These are phyloP conservation scores for Leccinum rimulosum DNA, from an alignment of 768 basidiomycete species.

Conservation along the genomic window DNA sequence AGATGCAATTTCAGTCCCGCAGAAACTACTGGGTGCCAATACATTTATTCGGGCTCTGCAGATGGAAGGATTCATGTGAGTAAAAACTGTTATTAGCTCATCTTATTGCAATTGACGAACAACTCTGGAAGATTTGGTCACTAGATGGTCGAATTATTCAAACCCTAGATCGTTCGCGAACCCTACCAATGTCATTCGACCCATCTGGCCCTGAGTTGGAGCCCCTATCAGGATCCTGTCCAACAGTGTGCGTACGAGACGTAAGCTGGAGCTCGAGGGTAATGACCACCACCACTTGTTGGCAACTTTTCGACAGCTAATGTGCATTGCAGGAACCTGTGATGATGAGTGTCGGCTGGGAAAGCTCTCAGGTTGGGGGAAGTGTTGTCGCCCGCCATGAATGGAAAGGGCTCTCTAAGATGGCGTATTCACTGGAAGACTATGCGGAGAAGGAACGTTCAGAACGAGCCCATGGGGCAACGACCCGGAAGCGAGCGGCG, in stretches of 20 bases:
- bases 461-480: slow-evolving; percentile 32
- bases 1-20: slow-evolving; percentile 94
- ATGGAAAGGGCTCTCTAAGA: slow-evolving; percentile 90
- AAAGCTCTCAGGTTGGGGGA: slow-evolving; percentile 49
- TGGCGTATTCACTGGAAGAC: slow-evolving; percentile 65
- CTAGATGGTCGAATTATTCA: slow-evolving; percentile 86
- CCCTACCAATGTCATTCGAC: slow-evolving; percentile 66
- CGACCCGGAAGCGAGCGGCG: slow-evolving; percentile 5
- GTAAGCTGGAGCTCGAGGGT: slow-evolving; percentile 93
- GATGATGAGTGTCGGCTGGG: slow-evolving; percentile 92
- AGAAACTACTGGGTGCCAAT: slow-evolving; percentile 88
- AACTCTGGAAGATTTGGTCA: slow-evolving; percentile 76
- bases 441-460: slow-evolving; percentile 56
- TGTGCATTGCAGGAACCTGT: slow-evolving; percentile 64
- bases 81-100: slow-evolving; percentile 3
- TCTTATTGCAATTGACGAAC: slow-evolving; percentile 3
- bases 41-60: slow-evolving; percentile 91
- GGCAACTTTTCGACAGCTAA: slow-evolving; percentile 3
- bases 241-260: slow-evolving; percentile 74
- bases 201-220: slow-evolving; percentile 62
- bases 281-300: slow-evolving; percentile 4
- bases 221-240: slow-evolving; percentile 25
- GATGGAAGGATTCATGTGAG: slow-evolving; percentile 83
- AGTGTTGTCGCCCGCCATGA: slow-evolving; percentile 90
- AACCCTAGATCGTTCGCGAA: slow-evolving; percentile 76